These are phyloP conservation scores for Encephalitozoon intestinalis DNA, from an alignment of 371 early-diverging fungal species.

Conservation along the genomic window DNA sequence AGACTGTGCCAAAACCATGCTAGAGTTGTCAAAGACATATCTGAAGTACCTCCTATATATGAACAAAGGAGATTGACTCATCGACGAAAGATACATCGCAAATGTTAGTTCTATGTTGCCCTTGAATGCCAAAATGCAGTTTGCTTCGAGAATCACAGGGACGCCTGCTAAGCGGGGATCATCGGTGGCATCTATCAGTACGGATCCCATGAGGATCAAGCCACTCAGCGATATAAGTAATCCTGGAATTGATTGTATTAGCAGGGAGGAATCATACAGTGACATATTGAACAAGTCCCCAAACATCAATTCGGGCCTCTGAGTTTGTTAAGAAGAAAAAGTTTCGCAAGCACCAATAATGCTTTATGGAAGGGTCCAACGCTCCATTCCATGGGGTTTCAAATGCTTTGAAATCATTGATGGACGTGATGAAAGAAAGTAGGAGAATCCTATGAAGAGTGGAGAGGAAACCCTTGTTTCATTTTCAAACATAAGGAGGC, in stretches of 20 bases:
- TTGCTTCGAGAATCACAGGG: slow-evolving; percentile 57
- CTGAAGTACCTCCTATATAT: slow-evolving; percentile 26
- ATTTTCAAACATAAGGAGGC: neutral
- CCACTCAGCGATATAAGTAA: slow-evolving; percentile 57
- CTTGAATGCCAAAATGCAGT: slow-evolving; percentile 60
- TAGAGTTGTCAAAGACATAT: slow-evolving; percentile 55
- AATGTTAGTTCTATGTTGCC: slow-evolving; percentile 60
- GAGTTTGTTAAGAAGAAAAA: neutral
- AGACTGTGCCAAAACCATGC: slow-evolving; percentile 53
- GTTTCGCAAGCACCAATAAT: neutral
- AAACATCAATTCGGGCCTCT: neutral
- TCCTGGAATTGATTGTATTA: slow-evolving; percentile 47
- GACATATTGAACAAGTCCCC: neutral
- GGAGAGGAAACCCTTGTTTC: neutral
- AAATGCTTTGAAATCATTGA: neutral
- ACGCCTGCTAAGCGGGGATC: slow-evolving; percentile 2
- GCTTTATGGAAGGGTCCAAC: neutral
- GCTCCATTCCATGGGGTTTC: neutral
- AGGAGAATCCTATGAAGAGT: neutral
- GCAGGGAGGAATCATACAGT: neutral
- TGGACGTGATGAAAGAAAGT: neutral
- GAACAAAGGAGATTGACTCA: neutral
- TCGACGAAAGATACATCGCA: slow-evolving; percentile 51
- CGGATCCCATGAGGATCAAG: slow-evolving; percentile 44
- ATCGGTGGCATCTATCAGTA: slow-evolving; percentile 27